phyloP scores from a whole-genome alignment of 139 green algal species.

The Yamagishiella unicocca region DNA sequence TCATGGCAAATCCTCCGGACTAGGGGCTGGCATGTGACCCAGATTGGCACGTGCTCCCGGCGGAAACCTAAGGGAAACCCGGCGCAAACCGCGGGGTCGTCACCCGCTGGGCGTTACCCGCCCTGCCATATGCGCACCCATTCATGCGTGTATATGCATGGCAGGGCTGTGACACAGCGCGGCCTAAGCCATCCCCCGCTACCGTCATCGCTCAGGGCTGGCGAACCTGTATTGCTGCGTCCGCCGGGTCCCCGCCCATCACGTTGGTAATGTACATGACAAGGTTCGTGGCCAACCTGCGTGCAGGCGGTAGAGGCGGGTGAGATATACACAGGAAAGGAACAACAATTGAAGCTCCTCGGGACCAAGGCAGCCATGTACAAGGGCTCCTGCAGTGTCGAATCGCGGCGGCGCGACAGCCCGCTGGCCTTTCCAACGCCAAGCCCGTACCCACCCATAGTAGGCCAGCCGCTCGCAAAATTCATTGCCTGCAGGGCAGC shows the following conservation, averaged over 20 bases:
- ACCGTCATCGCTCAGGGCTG: too few species aligned
- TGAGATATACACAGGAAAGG: too few species aligned
- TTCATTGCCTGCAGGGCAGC: slow-evolving; percentile 81
- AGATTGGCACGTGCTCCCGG: too few species aligned
- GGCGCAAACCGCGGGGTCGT: too few species aligned
- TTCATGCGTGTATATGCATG: too few species aligned
- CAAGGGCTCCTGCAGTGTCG: not conserved
- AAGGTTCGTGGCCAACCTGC: slow-evolving; percentile 89
- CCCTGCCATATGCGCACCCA: too few species aligned
- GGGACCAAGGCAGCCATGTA: too few species aligned
- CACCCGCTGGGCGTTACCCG: too few species aligned
- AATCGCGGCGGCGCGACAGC: slow-evolving; percentile 23
- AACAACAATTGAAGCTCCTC: too few species aligned
- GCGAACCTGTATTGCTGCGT: slow-evolving; percentile 76
- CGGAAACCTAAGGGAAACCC: too few species aligned
- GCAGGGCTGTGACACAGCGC: too few species aligned
- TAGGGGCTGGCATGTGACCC: not conserved
- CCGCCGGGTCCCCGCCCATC: slow-evolving; percentile 83
- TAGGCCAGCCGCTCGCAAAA: slow-evolving; percentile 94
- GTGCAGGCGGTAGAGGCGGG: not conserved
- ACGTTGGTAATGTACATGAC: slow-evolving; percentile 91
- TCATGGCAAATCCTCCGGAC: not conserved
- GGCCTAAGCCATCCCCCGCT: too few species aligned
- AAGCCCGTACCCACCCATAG: slow-evolving; percentile 73
- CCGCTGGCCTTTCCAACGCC: not conserved